A percentile compares a stretch with the other conserved stretches of the same genome.
Evolutionary conservation across 2,329 filamentous ascomycete genomes (phyloP).

Genomic region (Geosmithia morbida): DNA sequence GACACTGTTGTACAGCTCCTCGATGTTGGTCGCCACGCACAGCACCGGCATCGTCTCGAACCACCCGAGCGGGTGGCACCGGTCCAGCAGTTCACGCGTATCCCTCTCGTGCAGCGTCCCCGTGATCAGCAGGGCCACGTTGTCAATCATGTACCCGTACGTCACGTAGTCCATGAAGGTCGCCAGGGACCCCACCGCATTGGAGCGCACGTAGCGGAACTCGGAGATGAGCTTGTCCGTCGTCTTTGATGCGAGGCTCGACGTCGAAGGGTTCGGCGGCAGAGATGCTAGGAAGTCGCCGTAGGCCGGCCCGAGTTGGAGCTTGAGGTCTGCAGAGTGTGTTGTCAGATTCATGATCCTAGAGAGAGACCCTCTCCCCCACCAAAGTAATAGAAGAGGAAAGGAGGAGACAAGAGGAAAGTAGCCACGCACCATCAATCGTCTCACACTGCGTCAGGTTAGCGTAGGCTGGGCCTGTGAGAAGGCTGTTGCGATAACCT

Average conservation of each 20-base stretch:
- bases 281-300: constrained; percentile 92
- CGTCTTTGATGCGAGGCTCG: constrained; percentile 82
- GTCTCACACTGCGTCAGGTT: constrained; percentile 97
- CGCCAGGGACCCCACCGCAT: constrained; percentile 78
- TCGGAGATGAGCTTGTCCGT: constrained; percentile 97
- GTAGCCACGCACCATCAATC: constrained; percentile 62
- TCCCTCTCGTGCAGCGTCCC: constrained; percentile 95
- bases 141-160: constrained; percentile 99
- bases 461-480: constrained; percentile 81
- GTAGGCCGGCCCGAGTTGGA: constrained; percentile 91
- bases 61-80: constrained; percentile 95
- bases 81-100: constrained; percentile 83
- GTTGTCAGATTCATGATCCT: background rate
- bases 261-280: constrained; percentile 93
- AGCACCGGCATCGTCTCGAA: constrained; percentile 98
- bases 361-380: background rate
- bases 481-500: constrained; percentile 86
- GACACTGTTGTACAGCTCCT: constrained; percentile 97
- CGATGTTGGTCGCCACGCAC: constrained; percentile 94
- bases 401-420: background rate
- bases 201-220: constrained; percentile 90
- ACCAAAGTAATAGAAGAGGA: background rate
- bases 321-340: constrained; percentile 67
- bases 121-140: constrained; percentile 93
- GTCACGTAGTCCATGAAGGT: constrained; percentile 98